Percentiles rank a stretch among this genome's conserved stretches.
phyloP scores from a whole-genome alignment of 306 rosid species.

The Castanospermum australe region DNA sequence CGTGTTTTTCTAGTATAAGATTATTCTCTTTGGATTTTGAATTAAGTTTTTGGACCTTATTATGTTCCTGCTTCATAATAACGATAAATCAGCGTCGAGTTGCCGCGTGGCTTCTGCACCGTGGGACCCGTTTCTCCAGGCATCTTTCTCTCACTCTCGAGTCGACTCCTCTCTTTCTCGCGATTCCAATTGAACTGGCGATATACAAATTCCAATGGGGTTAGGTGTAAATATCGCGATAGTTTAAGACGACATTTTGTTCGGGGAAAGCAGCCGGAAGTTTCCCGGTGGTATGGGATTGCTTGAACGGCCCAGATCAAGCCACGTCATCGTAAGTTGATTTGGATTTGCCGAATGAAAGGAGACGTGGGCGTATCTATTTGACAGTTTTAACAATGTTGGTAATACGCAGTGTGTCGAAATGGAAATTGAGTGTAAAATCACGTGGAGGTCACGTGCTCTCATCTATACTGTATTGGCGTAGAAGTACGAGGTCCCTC shows the following conservation, averaged over 20 bases:
- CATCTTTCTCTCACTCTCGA: neutral
- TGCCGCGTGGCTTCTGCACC: conserved; percentile 54
- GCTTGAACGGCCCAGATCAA: neutral
- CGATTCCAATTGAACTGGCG: neutral
- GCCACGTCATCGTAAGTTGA: conserved; percentile 9
- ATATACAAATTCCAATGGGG: neutral
- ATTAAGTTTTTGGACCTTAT: neutral
- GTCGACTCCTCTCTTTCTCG: neutral
- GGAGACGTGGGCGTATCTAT: neutral
- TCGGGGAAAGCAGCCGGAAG: conserved; percentile 29
- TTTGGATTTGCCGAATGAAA: neutral
- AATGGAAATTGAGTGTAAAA: neutral
- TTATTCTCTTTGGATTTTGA: neutral
- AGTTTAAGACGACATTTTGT: neutral
- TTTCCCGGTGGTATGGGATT: conserved; percentile 1
- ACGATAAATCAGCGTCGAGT: conserved; percentile 51
- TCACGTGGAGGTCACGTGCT: neutral
- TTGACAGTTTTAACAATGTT: neutral
- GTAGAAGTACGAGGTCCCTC: too few species aligned
- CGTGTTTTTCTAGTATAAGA: neutral
- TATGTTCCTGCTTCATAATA: neutral
- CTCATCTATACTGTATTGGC: neutral
- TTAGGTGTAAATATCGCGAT: neutral
- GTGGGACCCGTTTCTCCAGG: conserved; percentile 17
- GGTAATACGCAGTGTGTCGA: neutral